phyloP scores from a whole-genome alignment of 345 rosid genomes.

The Bretschneidera sinensis region DNA sequence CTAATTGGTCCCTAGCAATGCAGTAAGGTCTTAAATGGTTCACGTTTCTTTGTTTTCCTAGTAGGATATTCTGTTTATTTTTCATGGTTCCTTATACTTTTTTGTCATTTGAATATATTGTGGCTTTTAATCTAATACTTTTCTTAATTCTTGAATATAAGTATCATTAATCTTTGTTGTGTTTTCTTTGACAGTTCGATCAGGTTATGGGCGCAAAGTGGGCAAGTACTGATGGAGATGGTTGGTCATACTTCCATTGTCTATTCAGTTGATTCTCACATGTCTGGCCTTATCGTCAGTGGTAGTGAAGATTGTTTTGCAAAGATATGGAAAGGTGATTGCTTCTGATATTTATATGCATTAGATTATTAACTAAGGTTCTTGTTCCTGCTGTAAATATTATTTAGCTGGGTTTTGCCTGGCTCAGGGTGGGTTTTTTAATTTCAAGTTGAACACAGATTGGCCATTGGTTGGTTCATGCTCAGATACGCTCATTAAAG shows the following conservation, averaged over 20 bases:
- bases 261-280: conserved; percentile 82
- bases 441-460: no score
- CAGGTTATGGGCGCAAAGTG: conserved; percentile 79
- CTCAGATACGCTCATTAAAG: not conserved
- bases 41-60: not conserved
- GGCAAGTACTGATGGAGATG: conserved; percentile 90
- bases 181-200: conserved; percentile 49
- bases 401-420: conserved; percentile 4
- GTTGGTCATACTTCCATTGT: conserved; percentile 96
- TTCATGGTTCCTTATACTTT: no score
- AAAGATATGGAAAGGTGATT: conserved; percentile 93
- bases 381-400: conserved; percentile 2
- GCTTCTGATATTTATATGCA: conserved; percentile 12
- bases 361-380: conserved; percentile 1
- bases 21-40: not conserved
- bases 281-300: conserved; percentile 87
- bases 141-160: not conserved
- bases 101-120: not conserved
- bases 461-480: no score
- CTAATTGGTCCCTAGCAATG: not conserved
- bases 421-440: not conserved
- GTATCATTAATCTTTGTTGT: not conserved
- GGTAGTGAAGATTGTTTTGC: conserved; percentile 85
- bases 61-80: no score
- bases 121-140: not conserved